Evolutionary conservation across 148 eudicot genomes (phyloP).

Genomic region (Camellia granthamiana): DNA sequence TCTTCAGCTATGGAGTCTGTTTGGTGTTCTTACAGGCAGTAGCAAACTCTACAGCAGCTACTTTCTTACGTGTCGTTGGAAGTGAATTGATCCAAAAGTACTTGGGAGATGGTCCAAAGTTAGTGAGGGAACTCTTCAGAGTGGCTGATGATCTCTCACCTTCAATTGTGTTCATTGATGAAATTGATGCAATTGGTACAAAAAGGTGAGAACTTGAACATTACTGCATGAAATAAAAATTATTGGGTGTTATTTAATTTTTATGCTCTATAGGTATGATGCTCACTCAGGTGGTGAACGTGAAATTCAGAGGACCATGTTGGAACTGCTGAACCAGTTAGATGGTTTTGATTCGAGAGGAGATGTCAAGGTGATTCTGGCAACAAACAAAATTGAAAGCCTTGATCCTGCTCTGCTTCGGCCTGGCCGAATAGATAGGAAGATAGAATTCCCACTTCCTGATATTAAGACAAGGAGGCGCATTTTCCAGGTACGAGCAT

Average conservation of each 20-base stretch:
- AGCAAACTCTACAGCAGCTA: conserved; percentile 96
- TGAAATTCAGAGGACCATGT: conserved; percentile 98
- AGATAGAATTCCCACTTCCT: conserved; percentile 95
- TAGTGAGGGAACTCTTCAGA: conserved; percentile 93
- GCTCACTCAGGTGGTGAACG: conserved; percentile 99
- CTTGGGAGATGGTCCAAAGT: conserved; percentile 93
- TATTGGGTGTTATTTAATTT: conserved; percentile 1
- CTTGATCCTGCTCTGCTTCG: conserved; percentile 97
- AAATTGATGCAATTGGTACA: conserved; percentile 96
- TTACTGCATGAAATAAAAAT: neutral
- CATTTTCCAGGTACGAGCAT: conserved; percentile 60
- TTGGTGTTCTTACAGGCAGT: conserved; percentile 59
- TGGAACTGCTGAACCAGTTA: conserved; percentile 88
- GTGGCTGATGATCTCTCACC: conserved; percentile 99
- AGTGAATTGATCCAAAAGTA: conserved; percentile 97
- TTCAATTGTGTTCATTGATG: conserved; percentile 94
- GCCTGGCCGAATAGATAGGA: conserved; percentile 94
- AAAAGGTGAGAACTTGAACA: conserved; percentile 53
- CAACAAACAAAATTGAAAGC: conserved; percentile 87
- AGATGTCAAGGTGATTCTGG: conserved; percentile 95
- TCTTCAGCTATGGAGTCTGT: neutral
- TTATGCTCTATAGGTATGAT: conserved; percentile 61
- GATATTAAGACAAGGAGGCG: conserved; percentile 96
- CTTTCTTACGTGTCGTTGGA: conserved; percentile 94
- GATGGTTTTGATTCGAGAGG: conserved; percentile 97